Base-by-base conservation (phyloP, 2,329 filamentous ascomycete genomes). In the Hymenoscyphus albidus region DNA sequence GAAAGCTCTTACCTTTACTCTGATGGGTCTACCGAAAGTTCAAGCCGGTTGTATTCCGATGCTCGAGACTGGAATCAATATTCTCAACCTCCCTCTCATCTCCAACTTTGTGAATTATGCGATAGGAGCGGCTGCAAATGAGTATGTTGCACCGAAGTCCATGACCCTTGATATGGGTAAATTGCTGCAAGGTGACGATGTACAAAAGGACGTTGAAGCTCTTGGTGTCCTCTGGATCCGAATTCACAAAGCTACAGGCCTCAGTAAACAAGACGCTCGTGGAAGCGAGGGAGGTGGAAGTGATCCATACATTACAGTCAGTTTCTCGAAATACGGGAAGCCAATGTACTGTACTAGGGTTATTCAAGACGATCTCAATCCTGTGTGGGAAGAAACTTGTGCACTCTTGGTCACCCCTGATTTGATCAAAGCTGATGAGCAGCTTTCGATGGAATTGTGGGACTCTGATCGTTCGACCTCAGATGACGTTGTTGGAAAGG, bases 331-430 rank as follows among this genome's bases (percentile, higher is more conserved):
- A 77, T 98, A 97, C 71, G 91, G 91, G 64, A 99, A 99, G 79
- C 94, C 94, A 1, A 96, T 97, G 85, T 98, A 97, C 78, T 97
- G 93, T 77, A 98, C 95, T 1, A 88, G 95, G 58, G 93, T 98
- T 61, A 97, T 98, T 68, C 92, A 94, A 61, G 94, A 98, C 73
- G 90, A 97, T 70, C 83, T 97, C 62, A 96, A 98, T 73, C 95
- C 95, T 0, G 83, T 97, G 4, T 98, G 96, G 81, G 91, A 95
- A 73, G 95, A 98, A 78, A 91, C 87, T 1, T 88, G 91, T 55
- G 93, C 92, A 1, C 82, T 98, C 18, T 80, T 97, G 16, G 91
- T 99, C 5, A 97, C 91, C 0, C 85, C 91, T 0, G 93, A 97
- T 69, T 82, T 97, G 62, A 92, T 98, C 80, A 96, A 95, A 77